Conservation (phyloP, 1,139 yeast genomes). For the Eremothecium gossypii region DNA sequence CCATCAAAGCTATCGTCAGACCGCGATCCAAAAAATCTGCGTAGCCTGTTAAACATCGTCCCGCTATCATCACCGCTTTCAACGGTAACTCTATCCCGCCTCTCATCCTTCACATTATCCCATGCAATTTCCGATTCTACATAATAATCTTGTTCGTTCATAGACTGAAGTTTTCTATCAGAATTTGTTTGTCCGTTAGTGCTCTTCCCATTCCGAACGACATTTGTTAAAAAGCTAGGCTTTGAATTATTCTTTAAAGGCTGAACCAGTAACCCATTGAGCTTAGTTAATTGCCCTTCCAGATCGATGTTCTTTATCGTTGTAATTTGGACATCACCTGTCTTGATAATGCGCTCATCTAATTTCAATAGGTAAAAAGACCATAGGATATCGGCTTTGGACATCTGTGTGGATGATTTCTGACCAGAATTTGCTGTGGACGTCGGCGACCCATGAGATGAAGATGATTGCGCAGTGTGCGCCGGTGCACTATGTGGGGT, state of each 20-base stretch:
- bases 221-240: constrained; percentile 36
- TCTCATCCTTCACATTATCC: constrained; percentile 13
- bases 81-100: constrained; percentile 10
- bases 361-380: constrained; percentile 45
- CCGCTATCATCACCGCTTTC: constrained; percentile 10
- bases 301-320: constrained; percentile 38
- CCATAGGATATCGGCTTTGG: constrained; percentile 64
- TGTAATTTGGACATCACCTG: constrained; percentile 43
- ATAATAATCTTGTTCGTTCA: constrained; percentile 21
- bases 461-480: constrained; percentile 3
- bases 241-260: constrained; percentile 38
- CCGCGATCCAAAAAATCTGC: constrained; percentile 23
- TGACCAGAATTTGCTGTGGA: neutral
- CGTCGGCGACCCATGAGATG: constrained; percentile 9
- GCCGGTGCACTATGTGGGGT: constrained; percentile 2
- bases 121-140: constrained; percentile 10
- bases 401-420: constrained; percentile 35
- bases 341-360: constrained; percentile 63
- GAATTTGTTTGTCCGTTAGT: constrained; percentile 33
- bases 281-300: constrained; percentile 38
- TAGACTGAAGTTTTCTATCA: constrained; percentile 13
- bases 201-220: constrained; percentile 48
- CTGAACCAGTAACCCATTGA: constrained; percentile 49
- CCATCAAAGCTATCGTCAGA: constrained; percentile 17
- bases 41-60: constrained; percentile 18